Conservation (phyloP, 768 basidiomycete species). For the Mycena floridula region DNA sequence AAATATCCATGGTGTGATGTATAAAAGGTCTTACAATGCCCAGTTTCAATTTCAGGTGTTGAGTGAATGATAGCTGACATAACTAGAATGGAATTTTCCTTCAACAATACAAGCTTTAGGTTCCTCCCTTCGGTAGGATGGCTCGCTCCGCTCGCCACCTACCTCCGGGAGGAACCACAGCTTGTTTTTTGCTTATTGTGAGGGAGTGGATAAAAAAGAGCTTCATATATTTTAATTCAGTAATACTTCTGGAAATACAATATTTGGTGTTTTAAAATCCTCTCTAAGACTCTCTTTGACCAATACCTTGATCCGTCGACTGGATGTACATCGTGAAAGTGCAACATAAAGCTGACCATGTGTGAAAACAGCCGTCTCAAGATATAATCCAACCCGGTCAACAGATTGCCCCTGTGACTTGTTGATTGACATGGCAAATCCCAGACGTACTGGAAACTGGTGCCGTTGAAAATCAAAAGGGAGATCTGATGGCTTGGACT, state of each 20-base stretch:
- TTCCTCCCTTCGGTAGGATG: no score
- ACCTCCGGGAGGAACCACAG: no score
- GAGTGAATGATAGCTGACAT: no score
- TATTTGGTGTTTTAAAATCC: constrained; percentile 10
- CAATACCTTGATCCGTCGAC: constrained; percentile 19
- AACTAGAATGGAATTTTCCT: no score
- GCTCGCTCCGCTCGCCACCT: no score
- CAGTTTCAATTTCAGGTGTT: no score
- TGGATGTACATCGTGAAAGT: constrained; percentile 26
- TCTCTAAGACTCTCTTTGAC: constrained; percentile 5
- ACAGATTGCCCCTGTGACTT: constrained; percentile 45
- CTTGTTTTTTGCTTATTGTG: no score
- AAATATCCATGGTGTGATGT: no score
- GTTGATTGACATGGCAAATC: constrained; percentile 44
- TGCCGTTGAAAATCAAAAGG: constrained; percentile 23
- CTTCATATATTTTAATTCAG: no score
- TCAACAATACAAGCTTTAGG: no score
- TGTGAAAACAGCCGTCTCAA: constrained; percentile 27
- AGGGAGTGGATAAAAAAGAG: no score
- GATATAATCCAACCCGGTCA: constrained; percentile 32
- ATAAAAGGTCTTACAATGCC: no score
- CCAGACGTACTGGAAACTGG: constrained; percentile 38
- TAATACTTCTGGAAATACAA: constrained; percentile 4
- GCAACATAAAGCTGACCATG: constrained; percentile 43
- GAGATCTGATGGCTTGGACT: constrained; percentile 16